Base-by-base conservation (phyloP, 2,329 filamentous ascomycete genomes). In the Dryadomyces quercivorus region DNA sequence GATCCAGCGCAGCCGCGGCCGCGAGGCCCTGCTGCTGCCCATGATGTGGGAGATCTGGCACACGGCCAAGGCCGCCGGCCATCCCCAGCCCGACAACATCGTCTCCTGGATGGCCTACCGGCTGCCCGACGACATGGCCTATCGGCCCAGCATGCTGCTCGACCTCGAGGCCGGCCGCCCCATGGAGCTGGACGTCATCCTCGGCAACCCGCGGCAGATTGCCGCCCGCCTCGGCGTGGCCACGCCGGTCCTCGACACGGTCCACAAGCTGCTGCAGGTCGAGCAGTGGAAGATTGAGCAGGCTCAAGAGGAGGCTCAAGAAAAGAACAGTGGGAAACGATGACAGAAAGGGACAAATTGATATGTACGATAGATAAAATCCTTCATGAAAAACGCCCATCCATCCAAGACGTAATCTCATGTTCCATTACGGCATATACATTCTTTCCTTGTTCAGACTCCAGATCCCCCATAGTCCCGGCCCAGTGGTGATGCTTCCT, bases 11-110 rank as follows among this genome's bases (percentile, higher is more conserved):
- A 58, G 57, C 59, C 22, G 50, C 15, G 57, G 54, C 31, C 59
- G 57, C 50, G 57, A 57, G 54, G 22, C 55, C 13, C 63, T 67
- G 52, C 54, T 68, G 42, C 52, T 62, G 54, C 64, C 65, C 45
- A 64, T 66, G 38, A 69, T 69, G 66, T 47, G 62, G 52, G 67
- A 69, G 61, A 62, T 69, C 15, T 63, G 63, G 20, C 53, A 57
- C 12, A 60, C 66, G n/a, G 67, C 67, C 12, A 59, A 59, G 51
- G 66, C 66, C 4, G 64, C 60, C 47, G 67, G 66, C n/a, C 63
- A 68, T 55, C 8, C 40, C 16, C 47, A 58, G 45, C 46, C 36
- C 15, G 58, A 61, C 6, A 58, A 67, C 40, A 53, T 66, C 46
- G 64, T 63, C 44, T 57, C 61, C 42, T 47, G 62, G 52, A 61